Evolutionary conservation across 306 rosid genomes (phyloP).

Genomic region (Senna siamea): DNA sequence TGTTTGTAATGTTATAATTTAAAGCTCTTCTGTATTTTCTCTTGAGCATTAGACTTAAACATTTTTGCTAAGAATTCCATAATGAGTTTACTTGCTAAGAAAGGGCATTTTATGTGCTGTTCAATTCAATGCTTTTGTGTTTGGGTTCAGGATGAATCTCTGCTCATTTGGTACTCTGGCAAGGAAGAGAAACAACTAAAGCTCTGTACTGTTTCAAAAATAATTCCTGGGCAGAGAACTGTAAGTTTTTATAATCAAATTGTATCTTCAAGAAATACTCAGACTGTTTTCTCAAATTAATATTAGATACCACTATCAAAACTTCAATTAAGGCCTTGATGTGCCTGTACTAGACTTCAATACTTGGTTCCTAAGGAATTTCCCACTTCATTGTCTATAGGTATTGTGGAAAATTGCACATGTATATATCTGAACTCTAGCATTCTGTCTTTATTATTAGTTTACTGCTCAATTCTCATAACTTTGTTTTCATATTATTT

Average conservation of each 20-base stretch:
- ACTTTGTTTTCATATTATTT: slow-evolving; percentile 40
- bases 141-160: slow-evolving; percentile 76
- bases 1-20: no score
- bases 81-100: slow-evolving; percentile 2
- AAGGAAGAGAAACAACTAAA: slow-evolving; percentile 84
- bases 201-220: slow-evolving; percentile 76
- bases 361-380: slow-evolving; percentile 6
- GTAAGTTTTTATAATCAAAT: slow-evolving; percentile 63
- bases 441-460: slow-evolving; percentile 16
- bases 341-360: slow-evolving; percentile 34
- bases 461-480: slow-evolving; percentile 36
- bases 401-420: slow-evolving; percentile 11
- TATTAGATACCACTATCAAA: slow-evolving; percentile 25
- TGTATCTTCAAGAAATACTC: slow-evolving; percentile 8
- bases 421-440: slow-evolving; percentile 29
- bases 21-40: slow-evolving; percentile 6
- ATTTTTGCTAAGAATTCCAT: slow-evolving; percentile 27
- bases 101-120: slow-evolving; percentile 34
- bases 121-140: slow-evolving; percentile 35
- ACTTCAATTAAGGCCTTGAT: slow-evolving; percentile 16
- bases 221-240: slow-evolving; percentile 97
- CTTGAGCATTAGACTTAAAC: slow-evolving; percentile 11
- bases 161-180: slow-evolving; percentile 87
- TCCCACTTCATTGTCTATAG: slow-evolving; percentile 10
- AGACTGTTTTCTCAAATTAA: slow-evolving; percentile 26